phyloP scores from a whole-genome alignment of 2,329 filamentous ascomycete genomes.

The Venturia aucupariae region DNA sequence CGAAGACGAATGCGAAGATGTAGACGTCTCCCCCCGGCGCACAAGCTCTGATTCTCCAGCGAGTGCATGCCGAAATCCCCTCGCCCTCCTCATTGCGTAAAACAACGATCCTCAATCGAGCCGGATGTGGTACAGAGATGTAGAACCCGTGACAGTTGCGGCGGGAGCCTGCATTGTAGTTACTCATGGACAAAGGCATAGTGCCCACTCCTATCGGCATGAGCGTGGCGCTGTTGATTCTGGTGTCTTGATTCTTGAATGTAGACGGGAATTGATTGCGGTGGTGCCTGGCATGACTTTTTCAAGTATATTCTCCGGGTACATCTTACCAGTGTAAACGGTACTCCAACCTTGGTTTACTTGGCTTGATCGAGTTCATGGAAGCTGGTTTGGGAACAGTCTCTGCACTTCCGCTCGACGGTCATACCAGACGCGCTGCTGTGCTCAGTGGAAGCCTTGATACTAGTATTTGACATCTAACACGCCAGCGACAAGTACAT shows the following conservation, averaged over 20 bases:
- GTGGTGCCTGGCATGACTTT: too few species aligned
- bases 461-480: constrained; percentile 20
- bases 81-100: not conserved
- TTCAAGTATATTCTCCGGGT: too few species aligned
- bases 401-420: constrained; percentile 14
- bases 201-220: too few species aligned
- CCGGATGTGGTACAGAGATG: not conserved
- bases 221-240: too few species aligned
- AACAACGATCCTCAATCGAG: not conserved
- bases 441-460: constrained; percentile 21
- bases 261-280: too few species aligned
- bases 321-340: too few species aligned
- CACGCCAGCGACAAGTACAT: constrained; percentile 10
- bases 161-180: not conserved
- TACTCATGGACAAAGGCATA: not conserved
- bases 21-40: not conserved
- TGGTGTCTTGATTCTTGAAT: not conserved
- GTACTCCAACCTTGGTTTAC: too few species aligned
- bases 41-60: not conserved
- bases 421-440: constrained; percentile 17
- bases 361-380: constrained; percentile 19
- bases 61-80: not conserved
- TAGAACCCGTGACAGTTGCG: not conserved
- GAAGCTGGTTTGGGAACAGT: constrained; percentile 14
- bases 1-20: not conserved